Base-by-base conservation (phyloP, 345 rosid species). In the Cardamine chenopodiifolia region DNA sequence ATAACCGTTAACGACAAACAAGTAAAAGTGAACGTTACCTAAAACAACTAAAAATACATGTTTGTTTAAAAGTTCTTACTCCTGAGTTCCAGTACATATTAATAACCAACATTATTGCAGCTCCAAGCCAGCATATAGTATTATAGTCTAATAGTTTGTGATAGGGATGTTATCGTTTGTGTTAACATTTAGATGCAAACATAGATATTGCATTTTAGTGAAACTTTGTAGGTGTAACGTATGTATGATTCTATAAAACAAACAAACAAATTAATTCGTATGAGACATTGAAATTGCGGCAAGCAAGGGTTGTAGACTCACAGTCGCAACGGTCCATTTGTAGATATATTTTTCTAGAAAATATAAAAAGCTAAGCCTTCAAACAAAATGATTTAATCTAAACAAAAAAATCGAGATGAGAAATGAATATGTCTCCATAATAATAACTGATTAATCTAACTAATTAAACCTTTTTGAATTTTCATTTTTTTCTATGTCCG, bases 1-100 rank as follows among this genome's bases (percentile, higher is more conserved):
- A 34, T 45, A 56, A 62, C 69, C 32, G 70, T 70, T 62, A 53
- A 70, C 48, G 66, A 71, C 62, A 58, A 64, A 71, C 72, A 20
- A 22, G 14, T 29, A 72, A 71, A 71, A 71, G 63, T 59, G 73
- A 78, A 59, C 76, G 68, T 78, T 66, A 71, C 81, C 40, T 78
- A 65, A 78, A 78, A 37, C 26, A 28, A 57, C 66, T 69, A n/a
- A 39, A 37, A 11, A 19, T 49, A 37, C 50, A 14, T 50, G 22
- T 37, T 61, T 18, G 22, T 17, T 17, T 14, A 20, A 3, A 9
- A 22, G 13, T 47, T 10, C 17, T 45, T 45, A 58, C 57, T 45
- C 45, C 17, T 42, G 31, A 18, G 8, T 44, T 45, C 19, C 19
- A 3, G 14, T 17, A 26, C 1, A 37, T 20, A 37, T 58, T 32